Percentiles rank a stretch among this genome's conserved stretches.
Conservation (phyloP, 2,329 filamentous ascomycete species). For the Botrytis porri region DNA sequence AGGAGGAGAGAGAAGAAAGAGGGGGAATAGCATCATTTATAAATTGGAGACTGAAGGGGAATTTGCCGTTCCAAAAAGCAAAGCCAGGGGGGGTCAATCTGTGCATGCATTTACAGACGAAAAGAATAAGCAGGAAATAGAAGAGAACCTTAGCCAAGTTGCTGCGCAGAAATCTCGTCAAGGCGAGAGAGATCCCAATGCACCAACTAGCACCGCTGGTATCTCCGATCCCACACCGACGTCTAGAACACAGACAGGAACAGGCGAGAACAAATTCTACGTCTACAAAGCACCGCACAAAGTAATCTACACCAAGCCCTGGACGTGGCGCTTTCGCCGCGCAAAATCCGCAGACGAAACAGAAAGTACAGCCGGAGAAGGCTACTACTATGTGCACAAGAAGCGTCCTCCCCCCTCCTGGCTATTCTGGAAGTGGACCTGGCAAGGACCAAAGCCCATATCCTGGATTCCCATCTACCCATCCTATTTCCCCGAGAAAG, state of each 20-base stretch:
- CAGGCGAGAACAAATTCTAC: not conserved
- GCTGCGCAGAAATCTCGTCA: not conserved
- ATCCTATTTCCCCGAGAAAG: not conserved
- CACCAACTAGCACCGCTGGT: not conserved
- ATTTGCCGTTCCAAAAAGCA: no score
- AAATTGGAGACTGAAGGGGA: no score
- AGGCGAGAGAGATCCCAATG: not conserved
- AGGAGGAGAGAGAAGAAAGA: not conserved
- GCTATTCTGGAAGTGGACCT: slow-evolving; percentile 2
- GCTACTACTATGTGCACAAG: not conserved
- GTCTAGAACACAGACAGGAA: not conserved
- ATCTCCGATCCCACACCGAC: not conserved
- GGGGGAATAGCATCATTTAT: fast-evolving
- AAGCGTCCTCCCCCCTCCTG: no score
- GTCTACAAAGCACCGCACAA: not conserved
- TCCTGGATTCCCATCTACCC: not conserved
- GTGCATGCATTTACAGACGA: no score
- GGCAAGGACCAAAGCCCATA: not conserved
- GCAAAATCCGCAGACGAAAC: not conserved
- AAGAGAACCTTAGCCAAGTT: not conserved
- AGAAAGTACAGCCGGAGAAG: not conserved
- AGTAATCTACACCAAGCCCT: not conserved
- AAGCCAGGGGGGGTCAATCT: no score
- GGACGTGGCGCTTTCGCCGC: not conserved
- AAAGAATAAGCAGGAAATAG: not conserved